A percentile compares a stretch with the other conserved stretches of the same genome.
phyloP scores from a whole-genome alignment of 345 rosid genomes.

The Moringa oleifera region DNA sequence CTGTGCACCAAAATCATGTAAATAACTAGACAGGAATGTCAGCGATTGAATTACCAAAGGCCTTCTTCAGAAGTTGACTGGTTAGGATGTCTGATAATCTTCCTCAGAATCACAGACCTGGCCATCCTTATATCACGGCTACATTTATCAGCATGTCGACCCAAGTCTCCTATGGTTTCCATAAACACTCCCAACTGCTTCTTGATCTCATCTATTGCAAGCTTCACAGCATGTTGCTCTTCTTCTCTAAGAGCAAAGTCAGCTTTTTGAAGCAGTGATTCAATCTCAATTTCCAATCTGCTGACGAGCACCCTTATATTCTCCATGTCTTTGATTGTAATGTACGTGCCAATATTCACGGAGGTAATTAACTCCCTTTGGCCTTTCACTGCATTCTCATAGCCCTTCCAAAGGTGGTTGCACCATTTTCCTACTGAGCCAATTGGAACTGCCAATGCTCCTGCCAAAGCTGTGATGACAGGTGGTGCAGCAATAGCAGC shows the following conservation, averaged over 20 bases:
- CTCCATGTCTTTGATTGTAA: conserved; percentile 68
- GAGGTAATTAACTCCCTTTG: conserved; percentile 46
- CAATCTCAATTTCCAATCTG: conserved; percentile 49
- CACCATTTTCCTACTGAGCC: conserved; percentile 86
- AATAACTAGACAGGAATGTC: too few species aligned
- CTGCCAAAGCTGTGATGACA: conserved; percentile 54
- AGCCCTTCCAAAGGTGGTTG: conserved; percentile 48
- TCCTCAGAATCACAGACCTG: conserved; percentile 62
- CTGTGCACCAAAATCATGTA: not conserved
- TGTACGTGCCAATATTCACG: conserved; percentile 39
- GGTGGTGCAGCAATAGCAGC: conserved; percentile 85
- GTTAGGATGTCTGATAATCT: conserved; percentile 43
- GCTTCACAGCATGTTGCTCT: conserved; percentile 42
- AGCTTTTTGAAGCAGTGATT: conserved; percentile 44
- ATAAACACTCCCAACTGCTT: conserved; percentile 54
- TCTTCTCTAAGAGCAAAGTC: conserved; percentile 52
- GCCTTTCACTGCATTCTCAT: conserved; percentile 50
- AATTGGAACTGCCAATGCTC: conserved; percentile 62
- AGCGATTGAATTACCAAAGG: conserved; percentile 14
- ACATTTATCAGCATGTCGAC: conserved; percentile 56
- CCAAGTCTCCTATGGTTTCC: conserved; percentile 54
- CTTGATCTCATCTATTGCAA: conserved; percentile 79
- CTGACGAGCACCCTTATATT: conserved; percentile 47
- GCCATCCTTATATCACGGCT: conserved; percentile 65
- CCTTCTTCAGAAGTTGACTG: conserved; percentile 23